Evolutionary conservation across 768 basidiomycete genomes (phyloP), one percentile per base, ranked within the genome.

Genomic region (Tubosaeta sp.): DNA sequence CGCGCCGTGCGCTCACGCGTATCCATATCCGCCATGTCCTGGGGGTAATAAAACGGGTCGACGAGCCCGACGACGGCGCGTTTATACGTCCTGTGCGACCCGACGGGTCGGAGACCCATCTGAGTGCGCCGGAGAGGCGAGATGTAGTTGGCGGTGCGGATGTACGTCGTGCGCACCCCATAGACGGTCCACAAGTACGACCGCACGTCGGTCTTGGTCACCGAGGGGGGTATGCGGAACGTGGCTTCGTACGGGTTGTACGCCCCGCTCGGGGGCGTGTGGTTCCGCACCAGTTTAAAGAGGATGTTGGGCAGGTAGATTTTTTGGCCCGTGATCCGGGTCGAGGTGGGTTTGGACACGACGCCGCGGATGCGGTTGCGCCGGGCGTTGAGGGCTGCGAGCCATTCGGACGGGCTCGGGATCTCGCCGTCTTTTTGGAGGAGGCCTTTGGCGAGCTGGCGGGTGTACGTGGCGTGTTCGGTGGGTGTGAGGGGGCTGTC

Each of bases 241-340:
- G 94, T 97, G 9, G 93, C 94, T 68, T 93, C 87, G 73, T 87
- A 93, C 1, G 94, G 93, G 55, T 97, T 94, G 76, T 97, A 97
- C 1, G 91, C 76, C 58, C 87, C 73, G 1, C 86, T 89, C 3
- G 71, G 69, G 0, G 78, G 83, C 0, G 91, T 93, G 58, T 85
- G 72, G 67, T 97, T 97, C 21, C 90, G 83, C 39, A 94, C 83
- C 50, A 97, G 76, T 50, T 80, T 79, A 69, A 95, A 86, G 54
- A 88, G 69, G 64, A 87, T 76, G 69, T 97, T 95, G 35, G 94
- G 94, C 32, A 97, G 84, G 72, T 93, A 96, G 21, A 96, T 76
- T 56, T 82, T 83, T 59, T 87, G 83, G 48, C 89, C 94, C 48
- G 91, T 78, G 48, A 92, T 79, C 56, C 77, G 71, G 9, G 73